Base-by-base conservation (phyloP, 108 stramenopile species). In the Stephanodiscus triporus region DNA sequence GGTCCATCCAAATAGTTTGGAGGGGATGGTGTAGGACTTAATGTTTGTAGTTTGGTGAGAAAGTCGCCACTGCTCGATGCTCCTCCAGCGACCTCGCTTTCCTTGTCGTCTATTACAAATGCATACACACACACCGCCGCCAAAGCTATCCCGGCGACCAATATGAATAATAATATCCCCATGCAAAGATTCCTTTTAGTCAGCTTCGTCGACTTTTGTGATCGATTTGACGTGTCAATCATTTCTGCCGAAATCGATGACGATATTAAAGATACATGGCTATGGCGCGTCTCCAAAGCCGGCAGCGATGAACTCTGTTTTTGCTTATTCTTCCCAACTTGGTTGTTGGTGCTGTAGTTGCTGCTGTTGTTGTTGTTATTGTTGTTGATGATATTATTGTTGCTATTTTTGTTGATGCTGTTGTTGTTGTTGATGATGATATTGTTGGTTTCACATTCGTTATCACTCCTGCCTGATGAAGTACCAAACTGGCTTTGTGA, bases 81-180 rank as follows among this genome's bases (percentile, higher is more conserved):
- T 36, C 14, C 38, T 43, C 54, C 66, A 37, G 17, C 66, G 9
- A 9, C 45, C 1, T 19, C 9, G 40, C 19, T 37, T 19, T 1
- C n/a, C 48, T 67, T 43, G 32, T 49, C 48, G 8, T 67, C 48
- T 17, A 54, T 30, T 48, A 26, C 45, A 9, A 26, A 65, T n/a
- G 63, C 42, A 40, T 7, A 48, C 2, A 14, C 6, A 13, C 22
- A 65, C 14, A 7, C 24, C 23, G 45, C 24, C 14, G 63, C 42
- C 42, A 26, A 40, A 16, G 63, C 29, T 24, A 7, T 4, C 48
- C 24, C 48, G 4, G 7, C 24, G 16, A 40, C 23, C 3, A 48
- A 14, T 27, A 19, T 19, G n/a, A n/a, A n/a, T 16, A 65, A 48
- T 13, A 36, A 34, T 13, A 65, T 23, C 63, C 16, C 3, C 2